Evolutionary conservation across 768 basidiomycete genomes (phyloP), one percentile per base, ranked within the genome.

Genomic region (Boletus sensibilis): DNA sequence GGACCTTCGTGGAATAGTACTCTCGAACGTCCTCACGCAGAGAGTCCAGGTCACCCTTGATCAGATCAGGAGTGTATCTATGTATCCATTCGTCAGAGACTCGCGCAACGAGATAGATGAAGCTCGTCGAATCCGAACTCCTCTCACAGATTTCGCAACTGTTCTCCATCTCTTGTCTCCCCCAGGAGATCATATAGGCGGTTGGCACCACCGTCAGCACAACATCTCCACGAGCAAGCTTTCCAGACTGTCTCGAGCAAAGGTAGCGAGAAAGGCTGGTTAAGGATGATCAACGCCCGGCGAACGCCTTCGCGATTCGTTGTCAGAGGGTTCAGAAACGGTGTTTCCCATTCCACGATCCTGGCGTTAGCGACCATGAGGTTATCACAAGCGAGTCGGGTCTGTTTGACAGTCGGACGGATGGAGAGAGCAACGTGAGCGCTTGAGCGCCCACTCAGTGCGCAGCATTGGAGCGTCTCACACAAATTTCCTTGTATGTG

Each of bases 21-120:
- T 68, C 67, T 42, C 76, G 76, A 7, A 96, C 94, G 43, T 94
- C 90, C 2, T 77, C 69, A 12, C 91, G 79, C 40, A 97, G 67
- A 10, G 94, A 98, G 69, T 98, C 97, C 29, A 98, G 72, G 71
- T 99, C 97, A 27, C 96, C 97, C 71, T 92, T 95, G 66, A 99
- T 88, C 21, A 96, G 70, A 68, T 94, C 82, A 0, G 97, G 97
- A 6, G 87, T 67, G 68, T 82, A 93, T 18, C 90, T 92, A 54
- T 10, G 41, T 27, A 18, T 13, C 21, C 12, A 49, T 52, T 35
- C 43, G 43, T 60, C 20, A 51, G 49, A 50, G 12, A 27, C 48
- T 23, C 25, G 25, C 3, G 45, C 45, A 45, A 29, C 4, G 20
- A 25, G 6, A 37, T 10, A 27, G 45, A 46, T 5, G n/a, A 43